Conservation (phyloP, 108 stramenopile genomes). For the Pseudonitzschia delicatissima region DNA sequence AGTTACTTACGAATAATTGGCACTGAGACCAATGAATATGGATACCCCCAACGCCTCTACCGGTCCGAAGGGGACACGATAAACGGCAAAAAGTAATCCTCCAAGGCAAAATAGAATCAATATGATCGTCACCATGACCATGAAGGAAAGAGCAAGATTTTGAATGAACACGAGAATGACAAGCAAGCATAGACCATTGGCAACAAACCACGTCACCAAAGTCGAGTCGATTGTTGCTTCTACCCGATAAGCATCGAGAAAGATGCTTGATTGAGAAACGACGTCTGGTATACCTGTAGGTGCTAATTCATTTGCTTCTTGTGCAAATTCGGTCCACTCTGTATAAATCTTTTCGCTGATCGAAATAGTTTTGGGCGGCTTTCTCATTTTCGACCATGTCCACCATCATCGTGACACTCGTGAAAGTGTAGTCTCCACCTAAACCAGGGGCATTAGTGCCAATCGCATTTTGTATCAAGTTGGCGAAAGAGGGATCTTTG, state of each 20-base stretch:
- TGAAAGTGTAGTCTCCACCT: neutral
- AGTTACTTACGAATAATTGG: conserved; percentile 17
- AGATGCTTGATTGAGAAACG: conserved; percentile 2
- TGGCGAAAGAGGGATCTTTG: neutral
- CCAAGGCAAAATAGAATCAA: conserved; percentile 5
- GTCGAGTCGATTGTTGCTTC: conserved; percentile 10
- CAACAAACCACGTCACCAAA: conserved; percentile 12
- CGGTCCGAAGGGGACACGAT: conserved; percentile 2
- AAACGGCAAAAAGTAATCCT: conserved; percentile 8
- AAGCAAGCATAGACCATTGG: conserved; percentile 11
- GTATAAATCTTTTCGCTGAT: neutral
- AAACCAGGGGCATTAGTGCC: conserved; percentile 9
- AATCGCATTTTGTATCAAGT: conserved; percentile 1
- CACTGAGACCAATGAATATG: conserved; percentile 18
- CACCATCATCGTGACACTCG: conserved; percentile 11
- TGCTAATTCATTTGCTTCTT: neutral
- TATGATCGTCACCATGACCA: conserved; percentile 13
- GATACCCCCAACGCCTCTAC: conserved; percentile 17
- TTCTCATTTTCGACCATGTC: neutral
- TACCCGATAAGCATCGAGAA: neutral
- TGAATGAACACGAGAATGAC: conserved; percentile 16
- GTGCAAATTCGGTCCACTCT: conserved; percentile 6
- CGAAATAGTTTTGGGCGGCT: neutral
- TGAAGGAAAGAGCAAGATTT: conserved; percentile 10
- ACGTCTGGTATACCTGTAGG: conserved; percentile 3